phyloP scores from a whole-genome alignment of 1,284 basidiomycete genomes.

The Pterula multifida region DNA sequence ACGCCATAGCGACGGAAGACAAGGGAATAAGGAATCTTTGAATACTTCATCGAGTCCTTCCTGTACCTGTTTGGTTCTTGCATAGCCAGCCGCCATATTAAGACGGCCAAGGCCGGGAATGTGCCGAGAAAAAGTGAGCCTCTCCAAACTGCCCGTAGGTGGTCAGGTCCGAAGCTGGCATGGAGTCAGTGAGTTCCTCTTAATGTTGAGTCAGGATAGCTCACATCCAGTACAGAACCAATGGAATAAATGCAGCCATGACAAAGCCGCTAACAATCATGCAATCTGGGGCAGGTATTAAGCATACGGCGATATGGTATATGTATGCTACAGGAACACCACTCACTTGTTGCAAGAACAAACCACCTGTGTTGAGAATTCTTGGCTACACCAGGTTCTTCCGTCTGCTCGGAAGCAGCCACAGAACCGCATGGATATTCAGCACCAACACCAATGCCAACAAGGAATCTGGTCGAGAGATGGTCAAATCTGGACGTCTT shows the following conservation, averaged over 20 bases:
- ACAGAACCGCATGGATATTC: slow-evolving; percentile 90
- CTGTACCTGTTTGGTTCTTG: slow-evolving; percentile 64
- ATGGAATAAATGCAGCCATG: slow-evolving; percentile 71
- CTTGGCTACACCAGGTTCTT: slow-evolving; percentile 67
- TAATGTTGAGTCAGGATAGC: background rate
- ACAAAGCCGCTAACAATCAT: slow-evolving; percentile 92
- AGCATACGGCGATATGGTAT: too few relatives aligned
- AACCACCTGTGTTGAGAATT: slow-evolving; percentile 80
- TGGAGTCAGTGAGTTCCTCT: background rate
- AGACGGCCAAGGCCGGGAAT: slow-evolving; percentile 69
- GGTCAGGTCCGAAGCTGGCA: slow-evolving; percentile 59
- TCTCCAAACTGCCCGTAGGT: slow-evolving; percentile 82
- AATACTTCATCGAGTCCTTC: slow-evolving; percentile 66
- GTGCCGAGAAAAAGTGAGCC: slow-evolving; percentile 81
- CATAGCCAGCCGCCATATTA: slow-evolving; percentile 84
- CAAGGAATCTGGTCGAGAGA: slow-evolving; percentile 46
- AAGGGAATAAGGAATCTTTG: slow-evolving; percentile 67
- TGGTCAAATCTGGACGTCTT: background rate
- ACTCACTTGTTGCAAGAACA: slow-evolving; percentile 70
- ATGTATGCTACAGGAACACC: too few relatives aligned
- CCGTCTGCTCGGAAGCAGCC: slow-evolving; percentile 83
- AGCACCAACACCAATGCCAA: slow-evolving; percentile 78
- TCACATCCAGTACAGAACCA: background rate
- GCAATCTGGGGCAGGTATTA: slow-evolving; percentile 48
- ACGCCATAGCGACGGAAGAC: slow-evolving; percentile 76